phyloP scores from a whole-genome alignment of 768 basidiomycete genomes.

The Tricholoma saponaceum region DNA sequence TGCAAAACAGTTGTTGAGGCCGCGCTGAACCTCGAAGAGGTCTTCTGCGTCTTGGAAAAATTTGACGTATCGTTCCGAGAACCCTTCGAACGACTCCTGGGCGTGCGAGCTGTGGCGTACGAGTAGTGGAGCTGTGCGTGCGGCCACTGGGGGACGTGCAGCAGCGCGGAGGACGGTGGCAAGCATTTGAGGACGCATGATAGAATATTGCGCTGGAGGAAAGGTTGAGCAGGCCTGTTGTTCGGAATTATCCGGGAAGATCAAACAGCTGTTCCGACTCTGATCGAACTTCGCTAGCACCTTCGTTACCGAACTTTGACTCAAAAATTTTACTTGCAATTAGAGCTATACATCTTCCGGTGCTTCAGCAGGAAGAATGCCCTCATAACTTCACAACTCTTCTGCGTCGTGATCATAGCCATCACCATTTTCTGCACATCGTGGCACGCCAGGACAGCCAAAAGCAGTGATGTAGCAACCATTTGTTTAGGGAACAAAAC shows the following conservation, averaged over 20 bases:
- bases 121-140: slow-evolving; percentile 38
- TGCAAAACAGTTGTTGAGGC: slow-evolving; percentile 99
- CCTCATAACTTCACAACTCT: neutral
- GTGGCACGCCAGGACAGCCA: neutral
- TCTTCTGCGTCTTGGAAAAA: slow-evolving; percentile 95
- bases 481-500: too few relatives aligned
- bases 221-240: slow-evolving; percentile 25
- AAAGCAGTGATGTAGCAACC: slow-evolving; percentile 5
- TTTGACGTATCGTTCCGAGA: slow-evolving; percentile 88
- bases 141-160: slow-evolving; percentile 44
- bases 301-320: neutral
- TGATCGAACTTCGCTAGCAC: neutral
- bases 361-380: neutral
- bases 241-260: slow-evolving; percentile 24
- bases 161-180: slow-evolving; percentile 58
- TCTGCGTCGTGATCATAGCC: neutral
- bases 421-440: neutral
- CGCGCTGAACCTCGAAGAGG: slow-evolving; percentile 98
- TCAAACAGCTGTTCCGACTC: neutral
- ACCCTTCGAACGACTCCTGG: slow-evolving; percentile 91
- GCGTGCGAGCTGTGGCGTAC: slow-evolving; percentile 59
- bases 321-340: neutral
- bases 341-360: neutral
- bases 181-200: slow-evolving; percentile 57
- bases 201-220: slow-evolving; percentile 17